Base-by-base conservation (phyloP, 352 stramenopile species). In the Hyaloperonospora brassicae region DNA sequence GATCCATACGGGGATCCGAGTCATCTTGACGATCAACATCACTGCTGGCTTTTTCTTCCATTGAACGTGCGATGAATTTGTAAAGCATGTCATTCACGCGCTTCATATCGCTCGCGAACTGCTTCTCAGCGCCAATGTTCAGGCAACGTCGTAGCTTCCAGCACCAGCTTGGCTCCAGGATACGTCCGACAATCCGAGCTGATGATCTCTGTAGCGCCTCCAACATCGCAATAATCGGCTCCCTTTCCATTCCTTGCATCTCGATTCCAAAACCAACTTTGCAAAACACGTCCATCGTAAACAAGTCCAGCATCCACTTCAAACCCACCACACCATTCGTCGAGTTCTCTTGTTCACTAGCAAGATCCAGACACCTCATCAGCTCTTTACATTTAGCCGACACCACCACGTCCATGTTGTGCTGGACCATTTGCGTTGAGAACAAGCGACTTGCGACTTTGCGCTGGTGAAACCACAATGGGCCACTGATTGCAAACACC, bases 241-340 rank as follows among this genome's bases (percentile, higher is more conserved):
- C 24, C 10, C 27, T 57, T 14, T 58, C 56, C 30, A 63, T 47
- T 1, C 49, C 47, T 11, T 52, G 21, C 50, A 78, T 64, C 14
- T 76, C 39, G 55, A 76, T 54, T 17, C 68, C 73, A 62, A 80
- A 84, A 10, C 60, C 70, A 54, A 84, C 70, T 42, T 77, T 61
- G n/a, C 65, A 62, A 54, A 84, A 81, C 2, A 64, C 63, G 27
- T 81, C 70, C 49, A 84, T 62, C 5, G 71, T 84, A 52, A 79
- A 70, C 40, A 63, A 55, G 36, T 67, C 56, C 27, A 78, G 56
- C 12, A 70, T 50, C 36, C 53, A 46, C 34, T 65, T 59, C 1
- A 73, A 36, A 41, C 66, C 68, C 42, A 84, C 53, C 21, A 68
- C 52, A 7, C 27, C 42, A 27, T 62, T 47, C 3, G 12, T 25